Base-by-base conservation (phyloP, 2,329 filamentous ascomycete genomes). In the Apiospora pterosperma region DNA sequence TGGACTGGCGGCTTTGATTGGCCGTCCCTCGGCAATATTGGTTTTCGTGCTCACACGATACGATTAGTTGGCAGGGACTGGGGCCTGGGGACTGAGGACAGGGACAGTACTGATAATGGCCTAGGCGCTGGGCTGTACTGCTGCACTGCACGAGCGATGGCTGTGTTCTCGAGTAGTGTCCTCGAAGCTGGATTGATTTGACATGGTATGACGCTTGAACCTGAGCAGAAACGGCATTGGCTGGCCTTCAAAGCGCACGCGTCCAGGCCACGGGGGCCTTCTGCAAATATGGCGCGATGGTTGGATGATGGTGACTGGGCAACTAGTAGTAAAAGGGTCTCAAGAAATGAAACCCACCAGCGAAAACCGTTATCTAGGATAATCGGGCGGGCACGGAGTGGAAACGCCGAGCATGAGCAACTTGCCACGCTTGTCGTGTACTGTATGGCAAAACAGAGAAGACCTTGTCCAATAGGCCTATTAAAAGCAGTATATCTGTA, bases 301-400 rank as follows among this genome's bases (percentile, higher is more conserved):
- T 55, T 55, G 48, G 48, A 55, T 34, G 48, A 55, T 55, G 25
- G 48, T 55, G 48, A 55, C 48, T 55, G 48, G 48, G 48, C 34
- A 55, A 55, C 48, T 34, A 55, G 48, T n/a, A n/a, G n/a, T n/a
- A n/a, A n/a, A 55, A 55, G 48, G 48, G 48, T 55, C 48, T 55
- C 48, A 55, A 28, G 48, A 55, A 55, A 55, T 55, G 48, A 55
- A 55, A 55, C 48, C 48, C 48, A 55, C 48, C 48, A 34, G 25
- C 48, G 48, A 55, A 55, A 34, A 55, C 48, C 48, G 48, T 55
- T 55, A 55, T 55, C 48, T 55, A 55, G 48, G 48, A 19, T 55
- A 55, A 55, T 55, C 34, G 48, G 48, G 48, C 48, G 48, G 48
- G 48, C 48, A 55, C 48, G 48, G 48, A 55, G 48, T 55, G 48